phyloP scores from a whole-genome alignment of 176 grass and related monocot species.

The Carex cristatella region DNA sequence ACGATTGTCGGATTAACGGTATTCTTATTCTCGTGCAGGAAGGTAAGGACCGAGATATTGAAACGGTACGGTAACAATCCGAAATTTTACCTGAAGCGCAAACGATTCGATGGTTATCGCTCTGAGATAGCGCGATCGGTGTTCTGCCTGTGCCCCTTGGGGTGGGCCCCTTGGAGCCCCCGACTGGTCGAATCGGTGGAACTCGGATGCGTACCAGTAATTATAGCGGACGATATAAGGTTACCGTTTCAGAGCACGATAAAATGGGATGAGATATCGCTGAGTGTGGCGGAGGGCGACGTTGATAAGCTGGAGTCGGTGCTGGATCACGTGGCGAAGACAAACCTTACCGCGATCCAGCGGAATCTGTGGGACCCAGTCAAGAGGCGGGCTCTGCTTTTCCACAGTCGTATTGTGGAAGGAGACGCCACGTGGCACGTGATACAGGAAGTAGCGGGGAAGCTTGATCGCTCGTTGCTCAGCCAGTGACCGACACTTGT shows the following conservation, averaged over 20 bases:
- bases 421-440: conserved; percentile 95
- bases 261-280: conserved; percentile 64
- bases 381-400: conserved; percentile 54
- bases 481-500: conserved; percentile 28
- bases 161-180: conserved; percentile 95
- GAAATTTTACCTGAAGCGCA: conserved; percentile 75
- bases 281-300: conserved; percentile 62
- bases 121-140: conserved; percentile 71
- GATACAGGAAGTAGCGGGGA: conserved; percentile 49
- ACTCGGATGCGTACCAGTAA: conserved; percentile 68
- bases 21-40: conserved; percentile 31
- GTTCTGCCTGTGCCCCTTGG: conserved; percentile 84
- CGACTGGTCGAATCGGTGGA: conserved; percentile 79
- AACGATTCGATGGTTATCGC: conserved; percentile 49
- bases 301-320: conserved; percentile 51
- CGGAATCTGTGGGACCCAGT: conserved; percentile 78
- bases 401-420: conserved; percentile 39
- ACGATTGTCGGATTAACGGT: not conserved
- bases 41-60: conserved; percentile 71
- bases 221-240: conserved; percentile 73
- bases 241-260: conserved; percentile 58
- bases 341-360: conserved; percentile 67
- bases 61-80: conserved; percentile 42
- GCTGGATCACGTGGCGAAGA: conserved; percentile 62
- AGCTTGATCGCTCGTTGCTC: conserved; percentile 30